Evolutionary conservation across 2,329 filamentous ascomycete genomes (phyloP).

Genomic region (Coniella vitis): DNA sequence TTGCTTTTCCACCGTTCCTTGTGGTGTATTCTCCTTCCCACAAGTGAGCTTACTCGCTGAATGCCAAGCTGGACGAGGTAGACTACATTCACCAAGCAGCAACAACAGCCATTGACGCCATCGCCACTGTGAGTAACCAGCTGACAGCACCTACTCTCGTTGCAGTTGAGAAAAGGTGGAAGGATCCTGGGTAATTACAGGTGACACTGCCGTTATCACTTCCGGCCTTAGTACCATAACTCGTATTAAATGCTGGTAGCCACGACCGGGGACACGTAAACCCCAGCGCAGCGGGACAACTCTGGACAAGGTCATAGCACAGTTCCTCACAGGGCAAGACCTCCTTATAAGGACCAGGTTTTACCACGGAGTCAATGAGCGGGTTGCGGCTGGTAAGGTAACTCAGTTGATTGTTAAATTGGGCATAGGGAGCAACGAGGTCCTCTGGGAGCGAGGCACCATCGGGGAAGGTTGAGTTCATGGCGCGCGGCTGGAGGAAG

Average conservation of each 20-base stretch:
- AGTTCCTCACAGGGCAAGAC: constrained; percentile 81
- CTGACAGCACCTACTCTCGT: constrained; percentile 18
- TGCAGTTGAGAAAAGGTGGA: constrained; percentile 38
- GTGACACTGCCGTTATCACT: constrained; percentile 25
- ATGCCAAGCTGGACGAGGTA: no score
- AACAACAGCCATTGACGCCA: constrained; percentile 1
- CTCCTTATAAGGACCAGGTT: constrained; percentile 90
- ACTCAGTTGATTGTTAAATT: constrained; percentile 23
- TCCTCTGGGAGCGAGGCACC: constrained; percentile 45
- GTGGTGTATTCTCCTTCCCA: no score
- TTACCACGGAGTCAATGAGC: constrained; percentile 63
- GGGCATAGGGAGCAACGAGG: constrained; percentile 19
- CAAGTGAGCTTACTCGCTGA: no score
- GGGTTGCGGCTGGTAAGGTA: constrained; percentile 57
- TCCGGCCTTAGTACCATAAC: constrained; percentile 33
- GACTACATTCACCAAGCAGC: constrained; percentile 11
- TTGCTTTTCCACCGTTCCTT: no score
- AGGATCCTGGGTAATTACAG: constrained; percentile 58
- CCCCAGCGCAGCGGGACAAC: constrained; percentile 68
- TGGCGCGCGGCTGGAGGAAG: constrained; percentile 63
- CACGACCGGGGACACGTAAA: constrained; percentile 64
- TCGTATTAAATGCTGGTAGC: constrained; percentile 35
- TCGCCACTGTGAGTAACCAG: constrained; percentile 18
- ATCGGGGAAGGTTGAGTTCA: constrained; percentile 64
- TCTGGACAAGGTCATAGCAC: constrained; percentile 79